phyloP scores from a whole-genome alignment of 2,329 filamentous ascomycete species.

The Aspergillus sp. region DNA sequence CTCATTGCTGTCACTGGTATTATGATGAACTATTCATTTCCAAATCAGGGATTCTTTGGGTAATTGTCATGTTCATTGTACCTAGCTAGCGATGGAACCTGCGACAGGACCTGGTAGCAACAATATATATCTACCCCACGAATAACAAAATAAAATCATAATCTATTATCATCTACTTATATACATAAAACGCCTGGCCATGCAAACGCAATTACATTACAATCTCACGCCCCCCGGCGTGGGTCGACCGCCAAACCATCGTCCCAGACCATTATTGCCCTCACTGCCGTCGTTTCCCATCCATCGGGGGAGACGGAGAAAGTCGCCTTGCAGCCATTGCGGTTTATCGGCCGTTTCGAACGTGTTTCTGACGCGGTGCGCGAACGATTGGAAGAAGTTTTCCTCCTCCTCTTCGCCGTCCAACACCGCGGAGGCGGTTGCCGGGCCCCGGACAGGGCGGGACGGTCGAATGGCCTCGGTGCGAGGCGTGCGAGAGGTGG shows the following conservation, averaged over 20 bases:
- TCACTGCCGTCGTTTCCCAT: slow-evolving; percentile 61
- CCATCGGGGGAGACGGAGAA: slow-evolving; percentile 78
- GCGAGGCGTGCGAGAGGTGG: slow-evolving; percentile 33
- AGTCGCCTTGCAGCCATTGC: slow-evolving; percentile 74
- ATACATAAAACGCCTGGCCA: slow-evolving; percentile 24
- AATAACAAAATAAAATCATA: neutral
- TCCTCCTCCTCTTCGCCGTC: slow-evolving; percentile 69
- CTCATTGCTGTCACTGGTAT: no score
- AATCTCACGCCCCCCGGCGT: slow-evolving; percentile 41
- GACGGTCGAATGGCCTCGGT: slow-evolving; percentile 28
- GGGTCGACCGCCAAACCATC: slow-evolving; percentile 42
- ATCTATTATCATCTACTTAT: slow-evolving; percentile 11
- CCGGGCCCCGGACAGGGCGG: slow-evolving; percentile 30
- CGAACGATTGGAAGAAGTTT: slow-evolving; percentile 79
- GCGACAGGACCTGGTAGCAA: no score
- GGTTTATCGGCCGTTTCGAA: slow-evolving; percentile 80
- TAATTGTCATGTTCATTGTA: neutral
- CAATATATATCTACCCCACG: neutral
- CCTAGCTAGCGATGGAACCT: neutral
- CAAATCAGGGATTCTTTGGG: no score
- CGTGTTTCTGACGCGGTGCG: slow-evolving; percentile 86
- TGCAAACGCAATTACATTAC: slow-evolving; percentile 24
- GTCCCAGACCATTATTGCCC: slow-evolving; percentile 30
- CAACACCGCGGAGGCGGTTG: slow-evolving; percentile 39
- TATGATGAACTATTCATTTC: no score